Evolutionary conservation across 192 early-diverging fungal genomes (phyloP), one percentile per base, ranked within the genome.

Genomic region (Rhizoclosmatium globosum): DNA sequence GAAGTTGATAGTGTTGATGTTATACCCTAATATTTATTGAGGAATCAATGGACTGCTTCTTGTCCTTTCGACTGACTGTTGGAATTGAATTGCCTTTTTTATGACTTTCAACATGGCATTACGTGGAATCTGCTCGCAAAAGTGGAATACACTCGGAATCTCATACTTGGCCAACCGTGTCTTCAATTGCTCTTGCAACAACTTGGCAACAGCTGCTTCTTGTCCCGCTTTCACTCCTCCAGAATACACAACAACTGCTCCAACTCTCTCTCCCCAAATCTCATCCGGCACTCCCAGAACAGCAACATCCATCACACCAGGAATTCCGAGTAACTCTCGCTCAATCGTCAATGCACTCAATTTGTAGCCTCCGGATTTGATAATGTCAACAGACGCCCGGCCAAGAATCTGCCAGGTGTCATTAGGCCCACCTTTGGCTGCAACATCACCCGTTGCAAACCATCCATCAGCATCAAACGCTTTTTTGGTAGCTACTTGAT

Each of bases 281-380:
- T 89, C 88, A 79, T 92, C 89, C 38, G 89, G 85, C 6, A 94
- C 58, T 44, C 94, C 94, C 19, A 95, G 80, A 0, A 95, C 91
- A 13, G 92, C 91, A 38, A 91, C 90, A 68, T 97, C 95, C 15
- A 67, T 48, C 21, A 97, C 86, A 17, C 23, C 59, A 19, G 21
- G 2, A n/a, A 68, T 19, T 39, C 39, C 38, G 19, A 95, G 80
- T 2, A 96, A 80, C 81, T 94, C 91, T 3, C 93, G 89, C 82
- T 97, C 95, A 59, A 97, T 91, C 80, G 94, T 94, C 62, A 96
- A 78, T 0, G 95, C 93, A 0, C 91, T 92, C 38, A 97, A 85
- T 81, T 96, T 97, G 86, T 93, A 95, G 3, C 94, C 94, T 67
- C 95, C 94, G 13, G 91, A 89, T 86, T 97, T 97, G 57, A 97